These are phyloP conservation scores for Lepraria neglecta DNA, from an alignment of 495 filamentous ascomycete species.

Conservation along the genomic window DNA sequence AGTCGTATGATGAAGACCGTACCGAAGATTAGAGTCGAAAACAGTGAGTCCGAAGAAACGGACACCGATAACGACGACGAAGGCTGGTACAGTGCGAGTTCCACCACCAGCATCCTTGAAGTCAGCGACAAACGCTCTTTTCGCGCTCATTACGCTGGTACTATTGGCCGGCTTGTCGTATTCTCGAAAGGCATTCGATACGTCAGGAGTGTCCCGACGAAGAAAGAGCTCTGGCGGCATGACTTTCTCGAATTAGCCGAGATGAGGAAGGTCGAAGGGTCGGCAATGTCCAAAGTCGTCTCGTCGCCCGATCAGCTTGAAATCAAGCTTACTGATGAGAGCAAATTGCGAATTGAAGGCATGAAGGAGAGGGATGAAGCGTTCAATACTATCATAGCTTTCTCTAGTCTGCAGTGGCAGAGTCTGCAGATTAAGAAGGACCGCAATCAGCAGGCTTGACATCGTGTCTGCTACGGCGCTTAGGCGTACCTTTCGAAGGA, in stretches of 20 bases:
- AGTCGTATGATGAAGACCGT: slow-evolving; percentile 9
- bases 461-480: not conserved
- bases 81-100: slow-evolving; percentile 25
- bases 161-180: slow-evolving; percentile 28
- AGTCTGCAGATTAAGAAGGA: slow-evolving; percentile 22
- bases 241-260: slow-evolving; percentile 32
- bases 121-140: slow-evolving; percentile 30
- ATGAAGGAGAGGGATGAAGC: slow-evolving; percentile 35
- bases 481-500: not conserved
- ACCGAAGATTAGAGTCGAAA: slow-evolving; percentile 14
- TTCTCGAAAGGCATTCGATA: slow-evolving; percentile 32
- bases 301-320: slow-evolving; percentile 26
- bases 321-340: slow-evolving; percentile 27
- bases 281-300: slow-evolving; percentile 22
- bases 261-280: slow-evolving; percentile 31
- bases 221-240: slow-evolving; percentile 30
- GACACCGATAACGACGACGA: slow-evolving; percentile 23
- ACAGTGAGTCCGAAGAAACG: slow-evolving; percentile 6
- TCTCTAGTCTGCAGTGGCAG: slow-evolving; percentile 32
- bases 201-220: slow-evolving; percentile 14
- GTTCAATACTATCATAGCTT: slow-evolving; percentile 37
- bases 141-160: slow-evolving; percentile 25
- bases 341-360: slow-evolving; percentile 24
- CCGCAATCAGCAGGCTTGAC: slow-evolving; percentile 5
- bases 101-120: slow-evolving; percentile 25